Conservation (phyloP, 768 basidiomycete species). For the Lentinus tigrinus region DNA sequence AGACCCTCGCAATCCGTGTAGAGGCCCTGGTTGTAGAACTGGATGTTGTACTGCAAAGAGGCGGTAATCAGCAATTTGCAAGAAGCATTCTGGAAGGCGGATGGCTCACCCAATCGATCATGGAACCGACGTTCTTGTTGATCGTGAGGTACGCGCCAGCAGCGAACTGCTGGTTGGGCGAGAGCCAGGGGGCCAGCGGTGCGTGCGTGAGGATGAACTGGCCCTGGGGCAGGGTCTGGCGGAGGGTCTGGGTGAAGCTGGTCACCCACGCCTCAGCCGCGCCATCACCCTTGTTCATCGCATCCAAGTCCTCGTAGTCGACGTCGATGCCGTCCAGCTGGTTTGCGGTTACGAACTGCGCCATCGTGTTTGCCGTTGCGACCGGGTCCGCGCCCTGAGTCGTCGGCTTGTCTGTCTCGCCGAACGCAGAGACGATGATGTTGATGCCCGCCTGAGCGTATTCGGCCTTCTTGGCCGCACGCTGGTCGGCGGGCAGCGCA, state of each 20-base stretch:
- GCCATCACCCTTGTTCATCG: conserved; percentile 19
- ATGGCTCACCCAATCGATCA: conserved; percentile 51
- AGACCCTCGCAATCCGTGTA: conserved; percentile 39
- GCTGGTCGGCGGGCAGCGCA: conserved; percentile 1
- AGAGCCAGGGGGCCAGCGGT: conserved; percentile 27
- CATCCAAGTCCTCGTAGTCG: conserved; percentile 24
- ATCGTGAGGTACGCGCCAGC: conserved; percentile 55
- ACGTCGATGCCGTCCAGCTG: conserved; percentile 26
- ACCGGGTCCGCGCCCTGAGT: conserved; percentile 31
- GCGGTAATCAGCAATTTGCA: not conserved
- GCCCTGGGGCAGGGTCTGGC: conserved; percentile 21
- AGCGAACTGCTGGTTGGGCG: conserved; percentile 24
- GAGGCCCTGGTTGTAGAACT: conserved; percentile 24
- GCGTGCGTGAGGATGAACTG: conserved; percentile 23
- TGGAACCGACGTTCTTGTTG: conserved; percentile 47
- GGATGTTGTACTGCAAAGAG: conserved; percentile 19
- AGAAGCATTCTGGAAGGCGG: conserved; percentile 25
- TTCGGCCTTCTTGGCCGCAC: conserved; percentile 18
- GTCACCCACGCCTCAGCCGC: conserved; percentile 23
- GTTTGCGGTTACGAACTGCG: conserved; percentile 33
- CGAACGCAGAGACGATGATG: conserved; percentile 23
- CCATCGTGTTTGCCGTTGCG: conserved; percentile 31
- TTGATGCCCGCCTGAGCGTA: conserved; percentile 24
- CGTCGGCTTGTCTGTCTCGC: conserved; percentile 29
- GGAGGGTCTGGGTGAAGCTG: conserved; percentile 22